Conservation (phyloP, 495 filamentous ascomycete genomes). For the Penicillium salamii region DNA sequence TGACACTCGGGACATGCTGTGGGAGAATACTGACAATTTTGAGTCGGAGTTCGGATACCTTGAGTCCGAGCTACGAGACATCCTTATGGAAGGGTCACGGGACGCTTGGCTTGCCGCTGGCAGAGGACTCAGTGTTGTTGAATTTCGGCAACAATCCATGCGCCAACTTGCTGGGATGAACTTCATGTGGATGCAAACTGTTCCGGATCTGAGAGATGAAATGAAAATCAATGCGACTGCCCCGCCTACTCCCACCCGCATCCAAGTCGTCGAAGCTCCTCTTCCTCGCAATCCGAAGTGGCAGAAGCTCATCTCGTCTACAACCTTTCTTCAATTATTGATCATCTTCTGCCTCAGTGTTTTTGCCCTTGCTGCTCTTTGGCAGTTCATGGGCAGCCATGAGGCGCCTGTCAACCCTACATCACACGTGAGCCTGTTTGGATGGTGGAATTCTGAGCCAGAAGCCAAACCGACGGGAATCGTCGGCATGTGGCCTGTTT, state of each 20-base stretch:
- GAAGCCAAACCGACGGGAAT: background rate
- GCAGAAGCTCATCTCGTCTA: too few relatives aligned
- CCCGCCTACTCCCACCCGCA: too few relatives aligned
- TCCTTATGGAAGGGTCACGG: slow-evolving; percentile 28
- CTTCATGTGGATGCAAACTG: slow-evolving; percentile 1
- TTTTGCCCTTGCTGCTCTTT: too few relatives aligned
- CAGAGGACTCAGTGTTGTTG: slow-evolving; percentile 14
- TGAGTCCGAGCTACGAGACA: slow-evolving; percentile 21
- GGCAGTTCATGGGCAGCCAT: too few relatives aligned
- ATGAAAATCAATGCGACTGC: too few relatives aligned
- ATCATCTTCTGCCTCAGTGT: too few relatives aligned
- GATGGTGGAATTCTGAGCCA: background rate
- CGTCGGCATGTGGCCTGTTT: too few relatives aligned
- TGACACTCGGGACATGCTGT: too few relatives aligned
- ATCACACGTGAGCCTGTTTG: background rate
- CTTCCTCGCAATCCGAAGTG: too few relatives aligned
- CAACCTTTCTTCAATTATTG: too few relatives aligned
- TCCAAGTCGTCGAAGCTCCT: too few relatives aligned
- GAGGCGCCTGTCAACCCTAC: background rate
- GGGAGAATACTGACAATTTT: too few relatives aligned
- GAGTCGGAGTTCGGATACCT: slow-evolving; percentile 9
- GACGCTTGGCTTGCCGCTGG: slow-evolving; percentile 30
- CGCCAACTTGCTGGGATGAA: background rate
- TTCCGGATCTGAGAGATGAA: background rate
- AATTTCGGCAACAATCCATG: slow-evolving; percentile 9